These are phyloP conservation scores for Urtica urens DNA, from an alignment of 306 rosid genomes.

Conservation along the genomic window DNA sequence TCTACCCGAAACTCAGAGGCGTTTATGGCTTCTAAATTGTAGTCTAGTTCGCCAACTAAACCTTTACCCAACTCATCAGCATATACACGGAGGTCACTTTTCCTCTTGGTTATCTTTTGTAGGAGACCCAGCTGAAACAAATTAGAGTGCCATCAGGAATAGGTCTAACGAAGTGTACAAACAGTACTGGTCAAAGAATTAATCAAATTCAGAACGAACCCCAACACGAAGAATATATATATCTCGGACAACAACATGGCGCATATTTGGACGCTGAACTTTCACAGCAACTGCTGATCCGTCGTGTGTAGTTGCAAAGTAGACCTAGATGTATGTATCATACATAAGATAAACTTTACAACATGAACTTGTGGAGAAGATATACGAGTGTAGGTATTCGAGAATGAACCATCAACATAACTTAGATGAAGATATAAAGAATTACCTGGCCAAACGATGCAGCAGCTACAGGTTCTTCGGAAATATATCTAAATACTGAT, in stretches of 20 bases:
- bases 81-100: conserved; percentile 73
- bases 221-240: conserved; percentile 92
- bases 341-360: conserved; percentile 13
- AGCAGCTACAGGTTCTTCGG: conserved; percentile 82
- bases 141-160: neutral
- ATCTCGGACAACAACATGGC: conserved; percentile 84
- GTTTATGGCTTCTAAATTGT: conserved; percentile 82
- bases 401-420: neutral
- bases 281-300: conserved; percentile 73
- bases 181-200: conserved; percentile 4
- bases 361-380: no score
- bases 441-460: conserved; percentile 98
- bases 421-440: conserved; percentile 11
- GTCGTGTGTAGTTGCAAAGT: conserved; percentile 53
- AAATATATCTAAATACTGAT: conserved; percentile 63
- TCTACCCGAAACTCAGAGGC: conserved; percentile 76
- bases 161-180: neutral
- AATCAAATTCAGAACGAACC: conserved; percentile 40
- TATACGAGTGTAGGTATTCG: no score
- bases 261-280: conserved; percentile 92
- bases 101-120: conserved; percentile 84
- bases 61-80: conserved; percentile 97
- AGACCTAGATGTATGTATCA: conserved; percentile 44
- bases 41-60: conserved; percentile 79
- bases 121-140: conserved; percentile 64